These are phyloP conservation scores for Boletellus emodensis DNA, from an alignment of 768 basidiomycete species.

Conservation along the genomic window DNA sequence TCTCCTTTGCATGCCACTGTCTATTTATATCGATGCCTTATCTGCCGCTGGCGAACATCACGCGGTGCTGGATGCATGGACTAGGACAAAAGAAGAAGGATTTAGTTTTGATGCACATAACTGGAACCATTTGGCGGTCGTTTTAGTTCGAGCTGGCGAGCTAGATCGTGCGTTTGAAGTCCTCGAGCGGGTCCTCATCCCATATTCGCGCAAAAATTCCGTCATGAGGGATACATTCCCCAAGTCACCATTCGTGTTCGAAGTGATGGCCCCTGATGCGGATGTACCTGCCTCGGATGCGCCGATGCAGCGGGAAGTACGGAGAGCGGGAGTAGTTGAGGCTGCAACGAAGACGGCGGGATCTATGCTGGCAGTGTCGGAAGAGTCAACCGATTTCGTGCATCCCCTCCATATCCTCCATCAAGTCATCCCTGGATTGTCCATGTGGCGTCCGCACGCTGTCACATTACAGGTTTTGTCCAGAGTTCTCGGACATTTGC, in stretches of 20 bases:
- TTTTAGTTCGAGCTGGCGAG: conserved; percentile 76
- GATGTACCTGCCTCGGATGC: conserved; percentile 26
- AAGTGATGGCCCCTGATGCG: conserved; percentile 23
- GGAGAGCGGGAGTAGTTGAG: conserved; percentile 24
- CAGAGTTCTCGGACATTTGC: conserved; percentile 44
- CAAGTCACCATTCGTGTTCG: conserved; percentile 40
- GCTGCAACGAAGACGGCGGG: conserved; percentile 13
- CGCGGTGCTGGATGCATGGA: conserved; percentile 66
- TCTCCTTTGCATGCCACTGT: conserved; percentile 71
- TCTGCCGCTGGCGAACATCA: conserved; percentile 58
- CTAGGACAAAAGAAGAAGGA: conserved; percentile 52
- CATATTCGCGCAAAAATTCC: conserved; percentile 40
- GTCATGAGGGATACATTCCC: conserved; percentile 30
- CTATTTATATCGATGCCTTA: conserved; percentile 75
- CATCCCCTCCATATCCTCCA: conserved; percentile 58
- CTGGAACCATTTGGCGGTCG: conserved; percentile 82
- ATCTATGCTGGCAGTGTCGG: conserved; percentile 8
- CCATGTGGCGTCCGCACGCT: conserved; percentile 61
- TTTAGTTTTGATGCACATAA: conserved; percentile 85
- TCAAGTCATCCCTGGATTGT: conserved; percentile 60
- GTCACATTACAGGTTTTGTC: conserved; percentile 46
- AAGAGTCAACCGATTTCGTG: conserved; percentile 45
- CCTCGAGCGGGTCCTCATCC: conserved; percentile 71
- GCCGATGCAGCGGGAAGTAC: conserved; percentile 27
- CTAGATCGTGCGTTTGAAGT: conserved; percentile 81